Conservation (phyloP, 768 basidiomycete species). For the Boletellus sp. region DNA sequence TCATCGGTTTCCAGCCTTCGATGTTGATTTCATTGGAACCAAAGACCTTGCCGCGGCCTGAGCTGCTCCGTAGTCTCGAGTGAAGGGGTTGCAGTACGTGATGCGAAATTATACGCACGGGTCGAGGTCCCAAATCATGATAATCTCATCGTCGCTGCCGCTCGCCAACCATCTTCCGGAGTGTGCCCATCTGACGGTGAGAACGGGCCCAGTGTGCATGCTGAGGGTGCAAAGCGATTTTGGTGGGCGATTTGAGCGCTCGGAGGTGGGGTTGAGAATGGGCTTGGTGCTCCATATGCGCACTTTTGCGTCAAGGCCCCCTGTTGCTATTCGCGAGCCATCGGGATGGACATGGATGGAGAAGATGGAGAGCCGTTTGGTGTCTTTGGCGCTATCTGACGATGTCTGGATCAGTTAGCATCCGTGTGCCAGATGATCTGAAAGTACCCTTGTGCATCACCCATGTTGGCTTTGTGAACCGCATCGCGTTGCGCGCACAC, state of each 20-base stretch:
- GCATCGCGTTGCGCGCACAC: slow-evolving; percentile 43
- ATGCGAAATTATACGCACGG: slow-evolving; percentile 54
- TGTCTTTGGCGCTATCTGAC: slow-evolving; percentile 44
- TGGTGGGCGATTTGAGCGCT: slow-evolving; percentile 66
- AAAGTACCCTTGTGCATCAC: slow-evolving; percentile 67
- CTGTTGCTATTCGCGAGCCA: slow-evolving; percentile 94
- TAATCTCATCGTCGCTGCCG: slow-evolving; percentile 92
- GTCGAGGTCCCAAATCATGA: slow-evolving; percentile 97
- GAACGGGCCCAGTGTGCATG: slow-evolving; percentile 91
- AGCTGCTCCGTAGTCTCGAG: slow-evolving; percentile 39
- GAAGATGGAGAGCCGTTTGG: slow-evolving; percentile 81
- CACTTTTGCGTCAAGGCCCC: slow-evolving; percentile 92
- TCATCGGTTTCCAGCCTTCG: slow-evolving; percentile 95
- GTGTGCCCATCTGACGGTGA: slow-evolving; percentile 91
- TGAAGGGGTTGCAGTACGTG: slow-evolving; percentile 1
- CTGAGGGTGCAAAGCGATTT: slow-evolving; percentile 88
- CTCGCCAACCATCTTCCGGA: slow-evolving; percentile 92
- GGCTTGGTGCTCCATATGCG: slow-evolving; percentile 97
- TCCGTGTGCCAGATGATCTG: not conserved
- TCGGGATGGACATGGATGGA: slow-evolving; percentile 94
- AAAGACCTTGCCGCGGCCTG: slow-evolving; percentile 83
- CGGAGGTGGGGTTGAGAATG: slow-evolving; percentile 72
- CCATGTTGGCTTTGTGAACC: slow-evolving; percentile 88
- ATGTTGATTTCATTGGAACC: slow-evolving; percentile 94
- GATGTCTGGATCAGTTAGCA: not conserved